Evolutionary conservation across 805 yeast genomes (phyloP), one percentile per base, ranked within the genome.

Genomic region (Ogataea siamensis): DNA sequence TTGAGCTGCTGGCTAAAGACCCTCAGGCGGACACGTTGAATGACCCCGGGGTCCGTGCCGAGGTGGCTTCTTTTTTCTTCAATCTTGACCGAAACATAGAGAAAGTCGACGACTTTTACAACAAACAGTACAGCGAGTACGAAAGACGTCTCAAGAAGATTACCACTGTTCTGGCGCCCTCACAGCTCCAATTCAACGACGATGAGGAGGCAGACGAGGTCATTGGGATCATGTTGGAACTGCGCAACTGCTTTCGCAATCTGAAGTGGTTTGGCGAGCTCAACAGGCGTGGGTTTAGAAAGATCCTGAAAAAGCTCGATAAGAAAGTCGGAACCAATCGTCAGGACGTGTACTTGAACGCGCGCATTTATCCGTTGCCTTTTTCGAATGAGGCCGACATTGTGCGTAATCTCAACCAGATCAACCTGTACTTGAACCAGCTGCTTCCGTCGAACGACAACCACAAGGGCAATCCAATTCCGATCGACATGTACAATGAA

Each of bases 251-350:
- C 42, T 76, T 84, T 45, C 71, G 96, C 40, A 88, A 88, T 60
- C 68, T 89, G 56, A 88, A 86, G 59, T 91, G 97, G 96, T 89
- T 76, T 59, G 94, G 94, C 16, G 97, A 91, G 55, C 75, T 89
- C 52, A 89, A 89, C 67, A 86, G 83, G 55, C 78, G 94, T 44
- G 98, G 96, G 0, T 85, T 88, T 51, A 74, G 80, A 37, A 89
- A 89, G 65, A 91, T 91, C 47, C 68, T 91, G 55, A 89, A 89
- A 65, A 89, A 89, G 55, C 70, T 89, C 51, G 97, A 91, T 61
- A 91, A 91, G 66, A 87, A 87, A 58, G 67, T 75, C 18, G 83
- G 84, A 5, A 75, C 84, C 0, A 58, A 62, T 37, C 73, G 74
- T 34, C 83, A 80, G 51, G 64, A 66, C 17, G 58, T 69, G n/a